Evolutionary conservation across 331 rosid genomes (phyloP), one percentile per base, ranked within the genome.

Genomic region (Phaseolus coccineus): DNA sequence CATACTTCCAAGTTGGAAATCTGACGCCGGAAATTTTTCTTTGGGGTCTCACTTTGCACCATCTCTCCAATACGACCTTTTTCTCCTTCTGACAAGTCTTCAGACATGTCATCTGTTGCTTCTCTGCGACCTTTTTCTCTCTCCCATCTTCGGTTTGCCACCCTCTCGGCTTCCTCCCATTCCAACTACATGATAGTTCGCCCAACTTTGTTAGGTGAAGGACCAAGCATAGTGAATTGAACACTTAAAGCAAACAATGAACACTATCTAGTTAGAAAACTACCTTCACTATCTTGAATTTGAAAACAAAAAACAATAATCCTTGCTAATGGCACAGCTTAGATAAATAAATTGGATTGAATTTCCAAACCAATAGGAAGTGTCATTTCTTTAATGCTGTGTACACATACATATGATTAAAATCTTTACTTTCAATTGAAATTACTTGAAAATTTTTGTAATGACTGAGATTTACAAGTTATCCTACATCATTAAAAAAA

Each of bases 81-180:
- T 74, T 92, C 97, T 76, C 94, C 96, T 86, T 94, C 98, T 0
- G 98, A 94, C 51, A 94, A 88, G 82, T 94, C 97, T 57, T 94
- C 98, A 2, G 95, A 89, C 92, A 94, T 80, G 78, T 94, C 97
- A 73, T 90, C 98, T 0, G 97, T 88, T 6, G 89, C 94, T 62
- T 94, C 98, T 77, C 80, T 87, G 46, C 87, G 91, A 50, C 93
- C 98, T 81, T 72, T 93, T 82, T 94, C 98, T 80, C 98, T 77
- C 87, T 94, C 98, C 96, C 88, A 77, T 80, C 91, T 90, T 37
- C 96, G 88, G 46, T 71, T 55, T 1, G 94, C 73, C 46, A 51
- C 48, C 82, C 96, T 81, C 69, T 94, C 97, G 52, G 47, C 89
- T 66, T 87, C 92, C 83, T 94, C 98, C 89, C 87, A 83, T 66